phyloP scores from a whole-genome alignment of 2,329 filamentous ascomycete species.

The Colletotrichum neosansevieriae region DNA sequence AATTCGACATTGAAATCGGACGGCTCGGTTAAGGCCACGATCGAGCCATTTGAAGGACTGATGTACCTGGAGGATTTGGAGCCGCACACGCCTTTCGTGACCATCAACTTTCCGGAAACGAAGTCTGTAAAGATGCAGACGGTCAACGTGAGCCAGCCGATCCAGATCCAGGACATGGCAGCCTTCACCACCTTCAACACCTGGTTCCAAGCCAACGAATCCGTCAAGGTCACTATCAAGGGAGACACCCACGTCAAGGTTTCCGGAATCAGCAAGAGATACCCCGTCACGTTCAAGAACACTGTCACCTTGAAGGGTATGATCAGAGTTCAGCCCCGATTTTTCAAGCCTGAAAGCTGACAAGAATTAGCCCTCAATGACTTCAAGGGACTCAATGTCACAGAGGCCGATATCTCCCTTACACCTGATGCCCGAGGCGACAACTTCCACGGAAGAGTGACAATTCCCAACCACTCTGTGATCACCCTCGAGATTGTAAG shows the following conservation, averaged over 20 bases:
- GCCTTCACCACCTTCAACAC: constrained; percentile 68
- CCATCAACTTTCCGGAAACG: constrained; percentile 64
- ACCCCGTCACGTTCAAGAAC: constrained; percentile 68
- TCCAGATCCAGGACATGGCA: constrained; percentile 59
- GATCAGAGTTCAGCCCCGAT: not conserved
- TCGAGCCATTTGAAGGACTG: constrained; percentile 63
- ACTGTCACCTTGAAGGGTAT: constrained; percentile 59
- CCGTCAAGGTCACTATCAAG: constrained; percentile 62
- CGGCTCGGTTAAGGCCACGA: constrained; percentile 63
- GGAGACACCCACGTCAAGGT: constrained; percentile 66
- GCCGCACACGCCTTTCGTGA: constrained; percentile 62
- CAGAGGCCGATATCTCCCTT: constrained; percentile 61
- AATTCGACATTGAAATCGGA: constrained; percentile 67
- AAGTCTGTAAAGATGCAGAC: constrained; percentile 60
- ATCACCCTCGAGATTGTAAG: constrained; percentile 74
- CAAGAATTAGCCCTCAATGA: constrained; percentile 58
- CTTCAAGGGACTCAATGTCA: constrained; percentile 67
- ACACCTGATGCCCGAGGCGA: constrained; percentile 56
- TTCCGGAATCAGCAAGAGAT: constrained; percentile 60
- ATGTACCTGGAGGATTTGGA: constrained; percentile 67
- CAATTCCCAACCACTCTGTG: constrained; percentile 73
- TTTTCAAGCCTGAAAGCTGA: constrained; percentile 29
- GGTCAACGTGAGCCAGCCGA: constrained; percentile 64
- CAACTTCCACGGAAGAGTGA: constrained; percentile 71
- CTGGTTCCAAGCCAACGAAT: constrained; percentile 64